phyloP scores from a whole-genome alignment of 2,329 filamentous ascomycete genomes.

The Sporothrix schenckii region DNA sequence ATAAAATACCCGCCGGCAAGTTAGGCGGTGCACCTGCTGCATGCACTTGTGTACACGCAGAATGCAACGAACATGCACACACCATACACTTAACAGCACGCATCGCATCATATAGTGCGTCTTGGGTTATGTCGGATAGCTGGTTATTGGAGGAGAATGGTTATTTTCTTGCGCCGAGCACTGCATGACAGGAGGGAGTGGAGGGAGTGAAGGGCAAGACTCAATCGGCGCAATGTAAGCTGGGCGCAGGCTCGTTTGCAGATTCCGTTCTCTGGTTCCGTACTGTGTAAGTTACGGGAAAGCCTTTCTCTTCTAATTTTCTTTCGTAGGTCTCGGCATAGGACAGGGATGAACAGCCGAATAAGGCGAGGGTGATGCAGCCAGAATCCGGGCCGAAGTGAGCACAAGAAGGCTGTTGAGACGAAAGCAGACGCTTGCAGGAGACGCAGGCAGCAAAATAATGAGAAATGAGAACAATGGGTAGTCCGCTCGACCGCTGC shows the following conservation, averaged over 20 bases:
- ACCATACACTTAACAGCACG: background rate
- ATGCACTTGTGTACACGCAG: background rate
- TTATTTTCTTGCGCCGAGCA: background rate
- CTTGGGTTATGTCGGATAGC: too few relatives aligned
- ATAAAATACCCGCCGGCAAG: constrained; percentile 25
- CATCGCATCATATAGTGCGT: background rate
- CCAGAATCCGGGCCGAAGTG: constrained; percentile 17
- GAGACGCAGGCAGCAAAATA: background rate
- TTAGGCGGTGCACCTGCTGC: constrained; percentile 23
- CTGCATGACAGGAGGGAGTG: too few relatives aligned
- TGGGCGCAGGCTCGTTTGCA: background rate
- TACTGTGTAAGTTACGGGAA: background rate
- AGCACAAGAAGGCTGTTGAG: background rate
- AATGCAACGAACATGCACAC: background rate
- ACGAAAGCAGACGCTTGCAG: constrained; percentile 1
- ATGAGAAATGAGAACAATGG: background rate
- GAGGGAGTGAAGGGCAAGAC: background rate
- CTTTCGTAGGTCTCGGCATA: background rate
- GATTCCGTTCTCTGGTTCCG: background rate
- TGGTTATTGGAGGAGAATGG: background rate
- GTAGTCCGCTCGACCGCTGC: background rate
- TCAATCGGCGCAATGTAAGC: background rate
- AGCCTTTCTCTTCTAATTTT: background rate
- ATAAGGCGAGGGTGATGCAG: background rate
- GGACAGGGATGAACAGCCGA: background rate